phyloP scores from a whole-genome alignment of 768 basidiomycete genomes.

The Gautieria morchelliformis region DNA sequence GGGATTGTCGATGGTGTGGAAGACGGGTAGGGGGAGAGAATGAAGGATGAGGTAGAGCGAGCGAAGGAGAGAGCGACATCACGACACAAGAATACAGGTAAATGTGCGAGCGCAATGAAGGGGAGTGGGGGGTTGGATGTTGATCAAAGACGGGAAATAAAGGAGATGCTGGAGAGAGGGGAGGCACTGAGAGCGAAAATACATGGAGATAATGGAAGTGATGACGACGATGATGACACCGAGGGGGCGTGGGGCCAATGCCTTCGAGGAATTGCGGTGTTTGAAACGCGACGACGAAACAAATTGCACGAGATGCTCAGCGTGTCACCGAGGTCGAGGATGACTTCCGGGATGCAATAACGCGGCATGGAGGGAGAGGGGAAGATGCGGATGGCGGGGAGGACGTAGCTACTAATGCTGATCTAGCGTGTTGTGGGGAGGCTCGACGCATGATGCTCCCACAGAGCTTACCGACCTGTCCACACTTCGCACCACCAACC shows the following conservation, averaged over 20 bases:
- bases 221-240: slow-evolving; percentile 29
- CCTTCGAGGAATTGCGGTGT: too few species aligned
- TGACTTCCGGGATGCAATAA: too few species aligned
- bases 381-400: too few species aligned
- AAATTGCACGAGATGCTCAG: slow-evolving; percentile 41
- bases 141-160: slow-evolving; percentile 57
- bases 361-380: too few species aligned
- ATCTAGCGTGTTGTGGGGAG: slow-evolving; percentile 51
- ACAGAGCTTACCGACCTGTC: too few species aligned
- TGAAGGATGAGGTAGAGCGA: slow-evolving; percentile 69
- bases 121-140: slow-evolving; percentile 57
- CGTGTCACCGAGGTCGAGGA: too few species aligned
- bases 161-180: too few species aligned
- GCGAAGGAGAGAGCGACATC: slow-evolving; percentile 87
- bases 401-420: slow-evolving; percentile 11
- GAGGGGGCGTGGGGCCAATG: slow-evolving; percentile 41
- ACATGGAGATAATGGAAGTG: slow-evolving; percentile 42
- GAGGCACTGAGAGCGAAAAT: slow-evolving; percentile 70
- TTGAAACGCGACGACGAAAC: slow-evolving; percentile 19
- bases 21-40: slow-evolving; percentile 36
- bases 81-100: slow-evolving; percentile 78
- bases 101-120: slow-evolving; percentile 76
- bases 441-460: too few species aligned
- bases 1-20: slow-evolving; percentile 33
- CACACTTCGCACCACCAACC: too few species aligned